A percentile compares a stretch with the other conserved stretches of the same genome.
These are phyloP conservation scores for Pseudotulostoma volvatum DNA, from an alignment of 495 filamentous ascomycete species.

Conservation along the genomic window DNA sequence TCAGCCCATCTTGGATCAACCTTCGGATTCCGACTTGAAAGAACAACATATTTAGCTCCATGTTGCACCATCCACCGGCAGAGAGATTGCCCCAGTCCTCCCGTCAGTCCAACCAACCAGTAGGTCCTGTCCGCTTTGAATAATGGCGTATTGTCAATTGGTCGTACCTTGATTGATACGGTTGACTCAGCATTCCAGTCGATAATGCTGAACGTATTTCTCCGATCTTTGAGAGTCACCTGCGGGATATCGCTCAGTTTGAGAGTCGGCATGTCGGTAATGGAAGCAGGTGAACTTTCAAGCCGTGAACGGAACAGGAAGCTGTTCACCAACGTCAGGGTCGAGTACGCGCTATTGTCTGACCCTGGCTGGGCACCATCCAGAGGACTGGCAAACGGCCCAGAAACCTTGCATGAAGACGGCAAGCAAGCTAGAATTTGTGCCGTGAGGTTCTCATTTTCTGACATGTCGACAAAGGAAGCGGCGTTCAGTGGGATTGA, in stretches of 20 bases:
- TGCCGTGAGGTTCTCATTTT: neutral
- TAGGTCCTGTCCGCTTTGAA: conserved; percentile 33
- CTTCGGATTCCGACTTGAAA: conserved; percentile 42
- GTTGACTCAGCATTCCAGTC: conserved; percentile 5
- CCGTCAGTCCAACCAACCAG: conserved; percentile 38
- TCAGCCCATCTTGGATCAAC: conserved; percentile 31
- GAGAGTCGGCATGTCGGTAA: neutral
- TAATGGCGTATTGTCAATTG: conserved; percentile 2
- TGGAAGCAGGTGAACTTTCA: neutral
- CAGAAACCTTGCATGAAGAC: no score
- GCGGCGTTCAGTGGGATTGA: neutral
- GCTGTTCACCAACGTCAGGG: no score
- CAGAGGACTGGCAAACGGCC: no score
- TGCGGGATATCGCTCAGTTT: neutral
- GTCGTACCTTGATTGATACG: conserved; percentile 3
- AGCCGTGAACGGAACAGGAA: neutral
- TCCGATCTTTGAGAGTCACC: neutral
- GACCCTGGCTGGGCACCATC: no score
- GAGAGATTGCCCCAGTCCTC: conserved; percentile 40
- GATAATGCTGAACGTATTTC: conserved; percentile 3
- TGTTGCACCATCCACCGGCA: conserved; percentile 38
- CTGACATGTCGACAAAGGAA: neutral
- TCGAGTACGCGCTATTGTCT: no score
- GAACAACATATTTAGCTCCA: conserved; percentile 36
- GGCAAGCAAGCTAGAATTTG: no score